Evolutionary conservation across 2,329 filamentous ascomycete species (phyloP).

Genomic region (Cladophialophora exuberans): DNA sequence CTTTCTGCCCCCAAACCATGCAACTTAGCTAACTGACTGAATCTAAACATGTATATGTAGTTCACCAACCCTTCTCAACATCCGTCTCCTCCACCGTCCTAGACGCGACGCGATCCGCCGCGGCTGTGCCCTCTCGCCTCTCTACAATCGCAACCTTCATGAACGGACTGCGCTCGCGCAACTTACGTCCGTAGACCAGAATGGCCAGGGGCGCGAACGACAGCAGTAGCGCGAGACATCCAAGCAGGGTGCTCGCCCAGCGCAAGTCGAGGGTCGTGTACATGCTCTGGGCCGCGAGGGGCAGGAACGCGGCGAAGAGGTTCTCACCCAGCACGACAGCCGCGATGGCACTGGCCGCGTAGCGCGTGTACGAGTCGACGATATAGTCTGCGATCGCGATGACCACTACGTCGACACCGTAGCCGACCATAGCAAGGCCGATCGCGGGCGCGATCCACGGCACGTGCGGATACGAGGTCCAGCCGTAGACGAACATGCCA

Average conservation of each 20-base stretch:
- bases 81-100: no score
- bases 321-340: constrained; percentile 56
- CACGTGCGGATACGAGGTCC: constrained; percentile 48
- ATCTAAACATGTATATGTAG: no score
- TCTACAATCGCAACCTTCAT: constrained; percentile 24
- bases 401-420: constrained; percentile 53
- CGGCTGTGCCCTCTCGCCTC: constrained; percentile 8
- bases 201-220: constrained; percentile 47
- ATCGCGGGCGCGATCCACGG: constrained; percentile 54
- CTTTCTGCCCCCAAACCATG: no score
- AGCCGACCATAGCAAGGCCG: constrained; percentile 53
- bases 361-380: constrained; percentile 54
- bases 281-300: constrained; percentile 52
- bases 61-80: no score
- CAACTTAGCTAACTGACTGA: no score
- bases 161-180: constrained; percentile 21
- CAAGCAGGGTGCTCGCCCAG: constrained; percentile 54
- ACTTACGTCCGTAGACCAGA: constrained; percentile 7
- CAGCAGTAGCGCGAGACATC: constrained; percentile 47
- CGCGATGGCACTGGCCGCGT: constrained; percentile 54
- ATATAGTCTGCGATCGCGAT: constrained; percentile 53
- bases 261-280: constrained; percentile 53
- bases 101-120: no score
- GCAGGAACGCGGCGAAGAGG: constrained; percentile 51
- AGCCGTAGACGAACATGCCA: constrained; percentile 57